These are phyloP conservation scores for Cercospora sp. DNA, from an alignment of 2,329 filamentous ascomycete genomes.

Conservation along the genomic window DNA sequence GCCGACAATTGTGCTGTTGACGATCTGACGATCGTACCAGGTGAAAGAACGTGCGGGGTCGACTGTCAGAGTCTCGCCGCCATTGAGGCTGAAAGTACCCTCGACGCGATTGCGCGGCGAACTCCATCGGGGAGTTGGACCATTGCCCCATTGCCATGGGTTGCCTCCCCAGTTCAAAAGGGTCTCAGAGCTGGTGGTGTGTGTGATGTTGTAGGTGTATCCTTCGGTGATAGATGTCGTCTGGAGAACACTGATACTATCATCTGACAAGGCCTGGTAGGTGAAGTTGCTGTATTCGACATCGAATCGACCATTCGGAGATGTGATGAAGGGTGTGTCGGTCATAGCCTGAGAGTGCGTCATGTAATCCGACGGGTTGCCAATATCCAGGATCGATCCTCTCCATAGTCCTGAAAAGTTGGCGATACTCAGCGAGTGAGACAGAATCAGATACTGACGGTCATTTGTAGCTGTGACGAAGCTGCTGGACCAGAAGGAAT, in stretches of 20 bases:
- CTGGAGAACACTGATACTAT: neutral
- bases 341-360: neutral
- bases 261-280: neutral
- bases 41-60: neutral
- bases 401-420: neutral
- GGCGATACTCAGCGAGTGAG: neutral
- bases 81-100: neutral
- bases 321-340: neutral
- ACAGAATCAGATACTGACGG: neutral
- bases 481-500: neutral
- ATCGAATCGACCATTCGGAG: neutral
- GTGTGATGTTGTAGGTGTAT: neutral
- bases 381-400: neutral
- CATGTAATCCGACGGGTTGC: neutral
- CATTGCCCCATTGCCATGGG: neutral
- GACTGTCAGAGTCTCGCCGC: neutral
- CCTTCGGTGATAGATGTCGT: neutral
- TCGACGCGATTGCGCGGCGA: neutral
- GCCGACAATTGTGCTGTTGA: neutral
- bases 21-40: neutral
- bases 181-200: neutral
- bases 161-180: neutral
- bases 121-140: neutral
- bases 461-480: neutral
- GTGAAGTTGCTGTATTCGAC: neutral